phyloP scores from a whole-genome alignment of 1,139 yeast genomes.

The Saccharomyces hybrid region DNA sequence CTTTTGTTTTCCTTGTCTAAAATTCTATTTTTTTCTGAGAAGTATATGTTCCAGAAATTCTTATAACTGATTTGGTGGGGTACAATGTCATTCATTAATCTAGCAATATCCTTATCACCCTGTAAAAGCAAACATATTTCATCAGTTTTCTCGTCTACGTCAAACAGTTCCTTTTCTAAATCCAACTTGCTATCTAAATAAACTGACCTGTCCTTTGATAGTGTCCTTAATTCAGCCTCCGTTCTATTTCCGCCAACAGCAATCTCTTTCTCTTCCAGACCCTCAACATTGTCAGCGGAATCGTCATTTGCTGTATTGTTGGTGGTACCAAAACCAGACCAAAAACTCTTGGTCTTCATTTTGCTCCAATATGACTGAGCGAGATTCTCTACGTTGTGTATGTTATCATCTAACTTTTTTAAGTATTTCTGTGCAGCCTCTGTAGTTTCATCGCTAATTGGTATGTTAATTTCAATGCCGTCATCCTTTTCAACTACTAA shows the following conservation, averaged over 20 bases:
- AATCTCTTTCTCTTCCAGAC: slow-evolving; percentile 5
- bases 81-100: slow-evolving; percentile 57
- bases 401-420: slow-evolving; percentile 21
- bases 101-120: slow-evolving; percentile 47
- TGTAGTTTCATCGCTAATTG: slow-evolving; percentile 19
- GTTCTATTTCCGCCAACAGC: slow-evolving; percentile 45
- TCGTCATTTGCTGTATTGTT: slow-evolving; percentile 14
- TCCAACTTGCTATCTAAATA: slow-evolving; percentile 35
- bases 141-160: slow-evolving; percentile 45
- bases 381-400: slow-evolving; percentile 24
- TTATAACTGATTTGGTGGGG: slow-evolving; percentile 55
- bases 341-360: slow-evolving; percentile 22
- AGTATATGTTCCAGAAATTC: slow-evolving; percentile 73
- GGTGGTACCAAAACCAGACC: slow-evolving; percentile 23
- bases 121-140: slow-evolving; percentile 45
- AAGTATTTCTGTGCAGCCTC: slow-evolving; percentile 27
- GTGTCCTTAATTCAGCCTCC: slow-evolving; percentile 50
- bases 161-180: slow-evolving; percentile 34
- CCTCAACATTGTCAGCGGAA: slow-evolving; percentile 22
- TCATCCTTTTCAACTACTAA: slow-evolving; percentile 17
- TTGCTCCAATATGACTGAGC: slow-evolving; percentile 29
- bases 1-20: slow-evolving; percentile 60
- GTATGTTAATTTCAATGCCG: slow-evolving; percentile 21
- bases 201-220: slow-evolving; percentile 43
- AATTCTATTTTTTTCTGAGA: slow-evolving; percentile 47